Base-by-base conservation (phyloP, 345 rosid species). In the Melaleuca alternifolia region DNA sequence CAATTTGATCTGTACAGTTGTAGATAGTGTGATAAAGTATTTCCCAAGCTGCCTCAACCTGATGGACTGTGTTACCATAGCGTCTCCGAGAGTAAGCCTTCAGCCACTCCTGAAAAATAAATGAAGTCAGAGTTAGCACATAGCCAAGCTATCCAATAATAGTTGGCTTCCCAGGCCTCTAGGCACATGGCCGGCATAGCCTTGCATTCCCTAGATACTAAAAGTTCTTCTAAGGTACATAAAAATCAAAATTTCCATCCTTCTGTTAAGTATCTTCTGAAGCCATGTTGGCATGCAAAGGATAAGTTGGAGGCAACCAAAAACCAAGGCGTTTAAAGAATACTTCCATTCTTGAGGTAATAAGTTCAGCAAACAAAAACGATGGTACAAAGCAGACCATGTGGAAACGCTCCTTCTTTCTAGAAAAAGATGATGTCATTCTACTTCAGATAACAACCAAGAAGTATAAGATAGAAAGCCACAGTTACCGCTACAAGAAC, bases 1-100 rank as follows among this genome's bases (percentile, higher is more conserved):
- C 94, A 48, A 93, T 89, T 90, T 93, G 93, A 79, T 97, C 98
- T 44, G 96, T 92, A 89, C 98, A 96, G 79, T 93, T 95, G 95
- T 97, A 97, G 87, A 97, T 84, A 44, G 98, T 95, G 92, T 44
- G 94, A 90, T 94, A 92, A 28, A 97, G 94, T 89, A 95, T 94
- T 82, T 94, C 89, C 99, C 99, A 97, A 82, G 99, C 97, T 59
- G 92, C 93, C 88, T 92, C 92, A 46, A 89, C 87, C 84, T 90
- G 89, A 89, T 23, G 88, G 90, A 92, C 92, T 84, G 90, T 90
- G 93, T 95, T 95, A 89, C 97, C 97, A 90, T 97, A 97, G 50
- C 98, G 93, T 91, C 99, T 92, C 62, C 44, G 92, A 86, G 96
- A 89, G 87, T 96, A 97, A 62, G 91, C 90, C 92, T 95, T 93